phyloP scores from a whole-genome alignment of 805 yeast species.

The Candida coquimbonensis region DNA sequence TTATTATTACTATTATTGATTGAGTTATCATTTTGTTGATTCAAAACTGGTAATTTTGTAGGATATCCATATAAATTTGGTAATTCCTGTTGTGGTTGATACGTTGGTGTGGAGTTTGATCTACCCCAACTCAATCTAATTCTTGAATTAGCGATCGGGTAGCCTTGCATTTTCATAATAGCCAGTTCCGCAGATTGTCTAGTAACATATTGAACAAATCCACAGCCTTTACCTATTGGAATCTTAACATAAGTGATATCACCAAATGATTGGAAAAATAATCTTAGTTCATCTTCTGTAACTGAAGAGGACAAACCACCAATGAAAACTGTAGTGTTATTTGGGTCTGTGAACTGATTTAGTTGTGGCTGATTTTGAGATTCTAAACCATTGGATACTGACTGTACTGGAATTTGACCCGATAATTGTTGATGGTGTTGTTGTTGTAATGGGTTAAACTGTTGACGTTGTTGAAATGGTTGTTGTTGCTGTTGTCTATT shows the following conservation, averaged over 20 bases:
- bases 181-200: slow-evolving; percentile 83
- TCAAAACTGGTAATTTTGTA: background rate
- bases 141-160: slow-evolving; percentile 76
- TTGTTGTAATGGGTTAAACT: slow-evolving; percentile 8
- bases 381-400: slow-evolving; percentile 17
- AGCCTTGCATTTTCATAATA: slow-evolving; percentile 83
- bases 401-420: slow-evolving; percentile 11
- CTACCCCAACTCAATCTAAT: slow-evolving; percentile 88
- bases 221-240: slow-evolving; percentile 72
- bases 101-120: slow-evolving; percentile 28
- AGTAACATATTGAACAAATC: slow-evolving; percentile 76
- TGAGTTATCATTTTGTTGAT: too few relatives aligned
- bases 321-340: slow-evolving; percentile 69
- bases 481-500: slow-evolving; percentile 25
- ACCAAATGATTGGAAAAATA: slow-evolving; percentile 63
- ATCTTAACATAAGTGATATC: slow-evolving; percentile 70
- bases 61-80: slow-evolving; percentile 20
- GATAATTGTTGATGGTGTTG: slow-evolving; percentile 9
- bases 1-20: background rate
- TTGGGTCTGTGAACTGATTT: slow-evolving; percentile 68
- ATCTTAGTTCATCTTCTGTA: slow-evolving; percentile 54
- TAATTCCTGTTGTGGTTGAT: slow-evolving; percentile 20
- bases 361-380: slow-evolving; percentile 46
- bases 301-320: slow-evolving; percentile 56
- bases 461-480: slow-evolving; percentile 9